Evolutionary conservation across 202 grass and related monocot species (phyloP), one percentile per base, ranked within the genome.

Genomic region (Setaria italica): DNA sequence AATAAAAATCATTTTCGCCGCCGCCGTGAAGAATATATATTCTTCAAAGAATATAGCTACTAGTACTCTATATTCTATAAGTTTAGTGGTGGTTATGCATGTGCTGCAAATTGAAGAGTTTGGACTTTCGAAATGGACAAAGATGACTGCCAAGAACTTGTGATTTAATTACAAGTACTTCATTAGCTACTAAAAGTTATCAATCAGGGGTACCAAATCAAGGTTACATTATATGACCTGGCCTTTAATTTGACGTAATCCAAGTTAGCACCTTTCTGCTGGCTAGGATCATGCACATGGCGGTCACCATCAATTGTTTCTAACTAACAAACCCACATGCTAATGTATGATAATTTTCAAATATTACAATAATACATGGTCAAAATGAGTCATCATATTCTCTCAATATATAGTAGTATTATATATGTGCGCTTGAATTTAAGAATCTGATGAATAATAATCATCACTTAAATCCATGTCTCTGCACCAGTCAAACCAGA

Each of bases 321-420:
- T 62, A 79, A 64, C 64, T 51, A 79, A 79, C 80, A 55, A 78
- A 83, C 35, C 64, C 79, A 77, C 71, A 70, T 87, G 85, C 71
- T 77, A 54, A 70, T 74, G 21, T 53, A 87, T 50, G 9, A 67
- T 75, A 62, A 42, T 4, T 7, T 4, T 4, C 45, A 62, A 78
- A 46, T n/a, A n/a, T n/a, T 78, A 29, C 62, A 60, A 21, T 4
- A 20, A 6, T 16, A 11, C 55, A 12, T 46, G n/a, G 29, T 68
- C 63, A 6, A 85, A 78, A 70, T 70, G 66, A 69, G 37, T 69
- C 37, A 43, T 20, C 35, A 8, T 15, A 19, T 34, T 66, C 32
- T 66, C 15, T 66, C 1, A 7, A n/a, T n/a, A 66, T 16, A 37
- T 35, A 16, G 33, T 15, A 17, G 21, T 25, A 46, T 2, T 45